Percentiles rank a stretch among this genome's conserved stretches.
Evolutionary conservation across 2,329 filamentous ascomycete species (phyloP).

Genomic region (Coleophoma eucalyptorum): DNA sequence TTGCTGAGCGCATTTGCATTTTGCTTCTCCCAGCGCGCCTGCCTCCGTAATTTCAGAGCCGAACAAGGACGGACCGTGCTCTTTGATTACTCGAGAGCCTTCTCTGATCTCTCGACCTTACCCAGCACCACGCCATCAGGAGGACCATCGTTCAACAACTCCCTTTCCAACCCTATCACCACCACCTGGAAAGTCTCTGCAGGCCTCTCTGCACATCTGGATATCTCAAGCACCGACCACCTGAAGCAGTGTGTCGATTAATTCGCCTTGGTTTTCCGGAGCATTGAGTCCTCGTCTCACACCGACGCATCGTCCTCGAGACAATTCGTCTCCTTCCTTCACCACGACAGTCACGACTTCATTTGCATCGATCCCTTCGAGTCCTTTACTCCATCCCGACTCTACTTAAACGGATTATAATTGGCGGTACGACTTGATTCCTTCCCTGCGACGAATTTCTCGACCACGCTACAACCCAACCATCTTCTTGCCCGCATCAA

Average conservation of each 20-base stretch:
- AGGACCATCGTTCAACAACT: neutral
- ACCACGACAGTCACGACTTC: neutral
- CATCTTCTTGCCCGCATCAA: conserved; percentile 17
- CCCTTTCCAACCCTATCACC: neutral
- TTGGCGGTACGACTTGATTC: conserved; percentile 16
- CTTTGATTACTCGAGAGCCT: neutral
- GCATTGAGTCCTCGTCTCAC: neutral
- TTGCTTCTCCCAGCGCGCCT: neutral
- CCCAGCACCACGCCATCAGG: no score
- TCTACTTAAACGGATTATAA: conserved; percentile 9
- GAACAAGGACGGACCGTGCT: neutral
- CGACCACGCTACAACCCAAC: neutral
- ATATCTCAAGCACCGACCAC: neutral
- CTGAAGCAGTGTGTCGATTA: neutral
- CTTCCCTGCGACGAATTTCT: neutral
- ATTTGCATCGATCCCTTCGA: conserved; percentile 11
- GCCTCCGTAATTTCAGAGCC: neutral
- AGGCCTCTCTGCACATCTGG: neutral
- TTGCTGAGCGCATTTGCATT: neutral
- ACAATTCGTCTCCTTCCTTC: neutral
- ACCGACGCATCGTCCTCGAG: neutral
- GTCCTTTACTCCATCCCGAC: conserved; percentile 7
- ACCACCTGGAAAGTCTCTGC: neutral
- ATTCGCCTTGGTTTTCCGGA: neutral
- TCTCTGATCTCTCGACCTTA: neutral